Evolutionary conservation across 345 rosid genomes (phyloP).

Genomic region (Kandelia obovata): DNA sequence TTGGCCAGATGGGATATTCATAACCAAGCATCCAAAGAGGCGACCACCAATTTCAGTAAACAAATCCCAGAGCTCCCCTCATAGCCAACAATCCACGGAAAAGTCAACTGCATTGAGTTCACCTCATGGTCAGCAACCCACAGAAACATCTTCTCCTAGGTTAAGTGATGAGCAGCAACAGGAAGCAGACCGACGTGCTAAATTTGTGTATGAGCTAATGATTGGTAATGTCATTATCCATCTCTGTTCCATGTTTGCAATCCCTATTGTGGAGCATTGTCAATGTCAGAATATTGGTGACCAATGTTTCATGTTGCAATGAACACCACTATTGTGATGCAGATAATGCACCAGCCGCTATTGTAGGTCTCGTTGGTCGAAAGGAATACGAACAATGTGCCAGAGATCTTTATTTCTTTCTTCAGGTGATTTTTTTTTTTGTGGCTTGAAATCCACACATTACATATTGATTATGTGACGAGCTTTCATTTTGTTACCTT

Average conservation of each 20-base stretch:
- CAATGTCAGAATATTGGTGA: neutral
- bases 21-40: conserved; percentile 90
- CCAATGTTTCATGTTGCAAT: neutral
- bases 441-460: neutral
- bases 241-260: neutral
- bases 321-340: conserved; percentile 17
- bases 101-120: conserved; percentile 23
- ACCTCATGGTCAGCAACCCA: conserved; percentile 27
- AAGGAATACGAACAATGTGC: conserved; percentile 92
- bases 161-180: conserved; percentile 52
- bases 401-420: conserved; percentile 85
- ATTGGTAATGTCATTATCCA: conserved; percentile 50
- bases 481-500: neutral
- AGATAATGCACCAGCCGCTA: conserved; percentile 84
- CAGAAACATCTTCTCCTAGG: conserved; percentile 43
- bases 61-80: conserved; percentile 20
- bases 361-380: conserved; percentile 82
- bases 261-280: neutral
- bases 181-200: conserved; percentile 80
- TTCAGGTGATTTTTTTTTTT: conserved; percentile 59
- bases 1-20: conserved; percentile 98
- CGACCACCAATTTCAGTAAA: conserved; percentile 37
- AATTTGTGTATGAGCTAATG: conserved; percentile 86
- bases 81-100: conserved; percentile 9
- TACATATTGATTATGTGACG: neutral